These are phyloP conservation scores for Neckera pumila DNA, from an alignment of 225 moss, liverwort and hornwort genomes.

Conservation along the genomic window DNA sequence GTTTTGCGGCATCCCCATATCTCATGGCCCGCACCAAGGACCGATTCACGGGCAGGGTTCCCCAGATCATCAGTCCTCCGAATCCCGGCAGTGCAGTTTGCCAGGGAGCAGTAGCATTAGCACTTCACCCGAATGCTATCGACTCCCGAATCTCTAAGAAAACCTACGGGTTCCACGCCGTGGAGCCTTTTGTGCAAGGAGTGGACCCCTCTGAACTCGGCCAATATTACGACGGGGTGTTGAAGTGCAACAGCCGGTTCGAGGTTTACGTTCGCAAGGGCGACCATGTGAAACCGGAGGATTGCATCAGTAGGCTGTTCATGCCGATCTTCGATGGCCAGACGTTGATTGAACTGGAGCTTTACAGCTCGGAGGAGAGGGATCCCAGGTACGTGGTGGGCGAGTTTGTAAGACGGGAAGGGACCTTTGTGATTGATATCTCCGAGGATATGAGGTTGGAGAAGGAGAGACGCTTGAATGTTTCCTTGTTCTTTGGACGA, in stretches of 20 bases:
- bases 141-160: slow-evolving; percentile 29
- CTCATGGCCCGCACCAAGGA: slow-evolving; percentile 22
- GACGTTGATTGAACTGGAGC: background rate
- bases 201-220: background rate
- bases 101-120: slow-evolving; percentile 49
- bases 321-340: slow-evolving; percentile 1
- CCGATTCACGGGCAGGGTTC: slow-evolving; percentile 2
- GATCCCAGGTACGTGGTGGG: slow-evolving; percentile 1
- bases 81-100: slow-evolving; percentile 48
- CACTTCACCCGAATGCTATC: slow-evolving; percentile 7
- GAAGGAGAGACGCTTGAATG: slow-evolving; percentile 1
- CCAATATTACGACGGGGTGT: slow-evolving; percentile 8
- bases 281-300: background rate
- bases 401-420: background rate
- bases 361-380: slow-evolving; percentile 23
- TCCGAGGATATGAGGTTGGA: slow-evolving; percentile 7
- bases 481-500: slow-evolving; percentile 15
- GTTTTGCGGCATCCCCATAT: slow-evolving; percentile 44
- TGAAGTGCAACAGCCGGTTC: slow-evolving; percentile 16
- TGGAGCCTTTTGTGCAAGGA: background rate
- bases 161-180: slow-evolving; percentile 29
- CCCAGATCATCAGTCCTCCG: slow-evolving; percentile 26
- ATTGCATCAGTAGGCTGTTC: background rate
- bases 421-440: slow-evolving; percentile 1
- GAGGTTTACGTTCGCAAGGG: slow-evolving; percentile 1